These are phyloP conservation scores for Ophiostoma angusticollis DNA, from an alignment of 2,329 filamentous ascomycete species.

Conservation along the genomic window DNA sequence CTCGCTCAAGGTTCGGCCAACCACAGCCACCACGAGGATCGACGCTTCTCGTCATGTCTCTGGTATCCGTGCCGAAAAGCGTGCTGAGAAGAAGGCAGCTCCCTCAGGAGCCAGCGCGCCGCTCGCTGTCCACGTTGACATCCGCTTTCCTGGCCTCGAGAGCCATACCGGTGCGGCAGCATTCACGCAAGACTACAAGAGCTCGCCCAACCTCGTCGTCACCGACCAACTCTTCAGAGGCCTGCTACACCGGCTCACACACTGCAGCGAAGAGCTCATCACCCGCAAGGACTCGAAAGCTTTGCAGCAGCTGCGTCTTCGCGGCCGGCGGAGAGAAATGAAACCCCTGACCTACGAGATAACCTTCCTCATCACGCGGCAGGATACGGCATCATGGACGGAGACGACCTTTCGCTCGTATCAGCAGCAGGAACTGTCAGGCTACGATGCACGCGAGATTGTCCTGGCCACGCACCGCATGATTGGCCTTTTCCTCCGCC, in stretches of 20 bases:
- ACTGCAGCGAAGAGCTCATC: slow-evolving; percentile 39
- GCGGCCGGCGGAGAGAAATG: slow-evolving; percentile 16
- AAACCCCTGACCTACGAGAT: slow-evolving; percentile 38
- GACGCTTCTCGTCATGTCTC: not conserved
- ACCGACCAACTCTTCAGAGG: slow-evolving; percentile 35
- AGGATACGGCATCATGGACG: slow-evolving; percentile 28
- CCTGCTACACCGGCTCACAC: slow-evolving; percentile 36
- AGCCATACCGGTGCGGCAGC: not conserved
- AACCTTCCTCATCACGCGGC: slow-evolving; percentile 31
- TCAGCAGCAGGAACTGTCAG: slow-evolving; percentile 33
- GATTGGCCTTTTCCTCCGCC: slow-evolving; percentile 36
- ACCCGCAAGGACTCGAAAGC: slow-evolving; percentile 38
- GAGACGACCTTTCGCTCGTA: slow-evolving; percentile 36
- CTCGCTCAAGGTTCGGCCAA: slow-evolving; percentile 3
- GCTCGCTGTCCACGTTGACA: slow-evolving; percentile 11
- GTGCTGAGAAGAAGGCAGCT: not conserved
- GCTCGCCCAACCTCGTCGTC: slow-evolving; percentile 30
- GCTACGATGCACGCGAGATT: slow-evolving; percentile 31
- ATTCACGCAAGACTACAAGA: slow-evolving; percentile 33
- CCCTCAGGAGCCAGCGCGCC: slow-evolving; percentile 1
- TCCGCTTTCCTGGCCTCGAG: slow-evolving; percentile 11
- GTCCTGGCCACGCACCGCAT: slow-evolving; percentile 36
- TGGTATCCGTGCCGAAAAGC: not conserved
- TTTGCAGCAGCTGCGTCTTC: slow-evolving; percentile 22
- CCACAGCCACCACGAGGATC: not conserved